Conservation (phyloP, 106 monocot species). For the Apostasia ramifera region DNA sequence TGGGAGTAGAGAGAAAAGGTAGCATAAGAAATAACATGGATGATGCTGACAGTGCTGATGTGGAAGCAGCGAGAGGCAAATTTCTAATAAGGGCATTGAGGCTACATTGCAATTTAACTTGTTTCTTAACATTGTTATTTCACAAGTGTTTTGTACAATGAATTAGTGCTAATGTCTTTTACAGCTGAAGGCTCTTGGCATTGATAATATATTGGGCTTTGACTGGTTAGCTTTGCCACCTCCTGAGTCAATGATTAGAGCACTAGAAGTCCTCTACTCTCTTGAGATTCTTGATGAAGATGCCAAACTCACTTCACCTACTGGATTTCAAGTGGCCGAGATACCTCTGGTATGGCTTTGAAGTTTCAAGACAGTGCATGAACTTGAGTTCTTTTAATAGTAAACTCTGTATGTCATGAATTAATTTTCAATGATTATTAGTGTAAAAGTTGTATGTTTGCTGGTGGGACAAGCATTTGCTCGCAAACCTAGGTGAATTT, state of each 20-base stretch:
- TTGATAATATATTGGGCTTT: slow-evolving; percentile 95
- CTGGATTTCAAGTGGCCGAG: slow-evolving; percentile 95
- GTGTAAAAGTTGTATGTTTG: background rate
- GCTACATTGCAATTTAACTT: too few species aligned
- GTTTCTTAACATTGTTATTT: background rate
- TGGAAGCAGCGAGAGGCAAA: too few species aligned
- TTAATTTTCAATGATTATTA: background rate
- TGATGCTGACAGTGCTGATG: too few species aligned
- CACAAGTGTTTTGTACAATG: background rate
- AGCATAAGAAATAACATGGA: too few species aligned
- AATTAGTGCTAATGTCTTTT: background rate
- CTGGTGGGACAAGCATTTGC: background rate
- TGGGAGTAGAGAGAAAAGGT: too few species aligned
- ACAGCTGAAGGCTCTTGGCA: slow-evolving; percentile 88
- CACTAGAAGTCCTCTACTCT: slow-evolving; percentile 89
- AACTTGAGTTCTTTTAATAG: background rate
- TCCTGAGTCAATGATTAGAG: slow-evolving; percentile 89
- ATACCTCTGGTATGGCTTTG: slow-evolving; percentile 66
- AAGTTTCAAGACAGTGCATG: background rate
- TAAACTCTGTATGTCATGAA: background rate
- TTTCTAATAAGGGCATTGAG: too few species aligned
- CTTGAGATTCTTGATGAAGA: slow-evolving; percentile 91
- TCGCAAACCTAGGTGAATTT: background rate
- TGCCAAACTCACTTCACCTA: slow-evolving; percentile 85
- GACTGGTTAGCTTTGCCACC: slow-evolving; percentile 91